Base-by-base conservation (phyloP, 371 early-diverging fungal genomes). In the Mucor lusitanicus region DNA sequence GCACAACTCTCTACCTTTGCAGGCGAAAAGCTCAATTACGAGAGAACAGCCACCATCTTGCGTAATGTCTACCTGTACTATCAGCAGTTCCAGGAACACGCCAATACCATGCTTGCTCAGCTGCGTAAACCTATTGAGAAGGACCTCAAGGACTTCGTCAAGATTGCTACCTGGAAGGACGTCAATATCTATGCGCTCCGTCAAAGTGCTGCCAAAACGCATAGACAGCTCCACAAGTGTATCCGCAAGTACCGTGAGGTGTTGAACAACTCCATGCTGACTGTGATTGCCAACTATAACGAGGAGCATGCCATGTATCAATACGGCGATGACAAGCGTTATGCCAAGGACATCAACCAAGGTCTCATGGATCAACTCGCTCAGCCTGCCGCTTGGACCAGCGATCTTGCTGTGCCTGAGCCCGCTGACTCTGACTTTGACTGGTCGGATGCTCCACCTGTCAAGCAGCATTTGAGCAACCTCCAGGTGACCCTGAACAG, bases 151-250 rank as follows among this genome's bases (percentile, higher is more conserved):
- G 94, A 95, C 61, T 95, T 91, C 72, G 97, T 97, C 55, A 93
- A 94, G 79, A 92, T 99, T 65, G 97, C 98, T 13, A 91, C 87
- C 50, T 99, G 98, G 97, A 95, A 96, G 78, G 99, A 99, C 77
- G 91, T 96, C 42, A 99, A 97, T 66, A 92, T 96, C n/a, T 91
- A 91, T 67, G 95, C 98, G 0, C 80, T 99, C 44, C 88, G 91
- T 40, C 94, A 93, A 67, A 93, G 94, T 79, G 95, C 98, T 2
- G 88, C 88, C 56, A 91, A 92, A 81, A 94, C 97, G 6, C 98
- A 97, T 73, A 80, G 89, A 64, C 95, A 95, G 32, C 80, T 99
- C 50, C 85, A 91, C 78, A 97, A 97, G 82, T 92, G 94, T 70
- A 84, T 98, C 61, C 89, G 90, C 50, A 93, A 94, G 72, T 97